Conservation (phyloP, 2,329 filamentous ascomycete species). For the Claviceps arundinis region DNA sequence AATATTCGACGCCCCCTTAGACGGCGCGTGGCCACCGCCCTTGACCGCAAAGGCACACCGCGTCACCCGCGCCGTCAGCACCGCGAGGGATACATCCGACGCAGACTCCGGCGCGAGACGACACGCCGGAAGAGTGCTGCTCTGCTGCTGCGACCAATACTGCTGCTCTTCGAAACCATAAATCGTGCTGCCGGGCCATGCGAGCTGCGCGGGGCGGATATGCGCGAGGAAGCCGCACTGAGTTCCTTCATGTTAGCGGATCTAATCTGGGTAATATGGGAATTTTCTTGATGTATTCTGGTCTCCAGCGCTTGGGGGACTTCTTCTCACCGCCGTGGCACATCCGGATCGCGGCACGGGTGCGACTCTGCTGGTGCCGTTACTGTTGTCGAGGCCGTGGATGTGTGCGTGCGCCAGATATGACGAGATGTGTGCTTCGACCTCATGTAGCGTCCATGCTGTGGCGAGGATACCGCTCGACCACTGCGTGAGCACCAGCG, state of each 20-base stretch:
- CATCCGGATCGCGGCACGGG: conserved; percentile 1
- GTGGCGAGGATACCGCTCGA: conserved; percentile 1
- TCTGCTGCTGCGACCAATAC: conserved; percentile 14
- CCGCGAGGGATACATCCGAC: conserved; percentile 14
- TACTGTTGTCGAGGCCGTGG: background rate
- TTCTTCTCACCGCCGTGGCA: conserved; percentile 1
- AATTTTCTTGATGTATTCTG: background rate
- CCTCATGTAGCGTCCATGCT: conserved; percentile 2
- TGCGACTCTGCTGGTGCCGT: background rate
- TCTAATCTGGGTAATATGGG: background rate
- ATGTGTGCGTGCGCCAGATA: background rate
- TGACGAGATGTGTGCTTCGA: conserved; percentile 8
- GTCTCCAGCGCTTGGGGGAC: background rate
- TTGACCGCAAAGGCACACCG: conserved; percentile 20
- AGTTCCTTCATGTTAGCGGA: background rate
- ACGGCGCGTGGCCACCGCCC: conserved; percentile 20
- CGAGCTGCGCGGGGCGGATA: conserved; percentile 5
- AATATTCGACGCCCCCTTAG: conserved; percentile 16
- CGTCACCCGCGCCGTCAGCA: conserved; percentile 13
- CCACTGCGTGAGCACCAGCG: background rate
- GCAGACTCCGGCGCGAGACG: conserved; percentile 14
- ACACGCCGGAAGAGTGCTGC: conserved; percentile 9
- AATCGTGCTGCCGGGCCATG: conserved; percentile 7
- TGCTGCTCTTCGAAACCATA: conserved; percentile 10
- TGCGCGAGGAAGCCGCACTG: conserved; percentile 13